A percentile compares a stretch with the other conserved stretches of the same genome.
Evolutionary conservation across 805 yeast species (phyloP).

Genomic region (Starmera dryadoides): DNA sequence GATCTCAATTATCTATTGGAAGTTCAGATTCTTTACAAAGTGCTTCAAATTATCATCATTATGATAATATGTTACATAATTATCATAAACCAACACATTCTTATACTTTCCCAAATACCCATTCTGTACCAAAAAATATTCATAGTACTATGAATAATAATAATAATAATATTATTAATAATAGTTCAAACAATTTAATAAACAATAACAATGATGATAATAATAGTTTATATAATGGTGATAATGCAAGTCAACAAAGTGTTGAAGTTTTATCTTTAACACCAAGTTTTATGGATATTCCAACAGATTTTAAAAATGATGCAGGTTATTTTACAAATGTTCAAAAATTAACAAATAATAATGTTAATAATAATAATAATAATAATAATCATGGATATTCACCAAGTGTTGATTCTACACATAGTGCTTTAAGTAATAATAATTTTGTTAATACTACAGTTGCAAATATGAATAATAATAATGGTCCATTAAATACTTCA

Average conservation of each 20-base stretch:
- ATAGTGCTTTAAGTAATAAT: neutral
- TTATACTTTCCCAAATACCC: neutral
- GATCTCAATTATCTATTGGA: neutral
- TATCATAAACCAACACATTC: slow-evolving; percentile 5
- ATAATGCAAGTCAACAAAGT: slow-evolving; percentile 17
- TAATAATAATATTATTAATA: neutral
- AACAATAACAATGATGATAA: neutral
- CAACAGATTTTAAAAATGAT: slow-evolving; percentile 11
- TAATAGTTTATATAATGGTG: slow-evolving; percentile 1
- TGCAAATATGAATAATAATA: neutral
- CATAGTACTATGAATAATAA: slow-evolving; percentile 4
- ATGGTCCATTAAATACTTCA: neutral
- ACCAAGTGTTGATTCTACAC: slow-evolving; percentile 2
- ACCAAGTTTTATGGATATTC: slow-evolving; percentile 33
- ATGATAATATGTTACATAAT: slow-evolving; percentile 12
- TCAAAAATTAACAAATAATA: neutral
- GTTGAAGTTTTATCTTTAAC: slow-evolving; percentile 33
- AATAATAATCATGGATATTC: slow-evolving; percentile 1
- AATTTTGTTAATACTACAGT: neutral
- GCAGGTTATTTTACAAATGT: slow-evolving; percentile 1
- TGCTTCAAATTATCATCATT: slow-evolving; percentile 8
- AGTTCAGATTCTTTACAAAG: slow-evolving; percentile 6
- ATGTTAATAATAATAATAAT: neutral
- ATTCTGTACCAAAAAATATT: slow-evolving; percentile 1
- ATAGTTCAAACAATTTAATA: neutral